Percentiles rank a stretch among this genome's conserved stretches.
These are phyloP conservation scores for Russula griseocarnosa DNA, from an alignment of 768 basidiomycete species.

Conservation along the genomic window DNA sequence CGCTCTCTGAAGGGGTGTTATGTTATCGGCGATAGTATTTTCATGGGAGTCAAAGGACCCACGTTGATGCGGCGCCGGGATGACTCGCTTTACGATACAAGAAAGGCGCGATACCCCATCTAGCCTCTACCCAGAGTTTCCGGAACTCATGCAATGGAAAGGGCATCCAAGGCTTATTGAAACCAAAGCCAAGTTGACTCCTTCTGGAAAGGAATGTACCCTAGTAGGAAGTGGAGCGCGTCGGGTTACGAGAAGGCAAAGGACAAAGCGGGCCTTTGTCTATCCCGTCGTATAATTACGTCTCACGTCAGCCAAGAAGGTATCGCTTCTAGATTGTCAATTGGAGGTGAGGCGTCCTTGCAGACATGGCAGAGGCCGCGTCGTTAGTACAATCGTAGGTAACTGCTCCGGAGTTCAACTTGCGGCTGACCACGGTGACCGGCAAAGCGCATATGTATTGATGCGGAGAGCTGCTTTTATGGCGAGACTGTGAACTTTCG, in stretches of 20 bases:
- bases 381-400: neutral
- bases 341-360: neutral
- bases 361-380: neutral
- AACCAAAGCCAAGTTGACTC: neutral
- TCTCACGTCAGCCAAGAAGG: conserved; percentile 10
- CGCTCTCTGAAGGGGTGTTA: neutral
- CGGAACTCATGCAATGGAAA: conserved; percentile 17
- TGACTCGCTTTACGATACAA: conserved; percentile 9
- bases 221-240: neutral
- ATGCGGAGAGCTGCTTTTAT: neutral
- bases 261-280: conserved; percentile 1
- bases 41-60: conserved; percentile 9
- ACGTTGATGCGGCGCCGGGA: conserved; percentile 1
- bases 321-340: conserved; percentile 13
- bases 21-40: conserved; percentile 14
- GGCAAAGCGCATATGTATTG: neutral
- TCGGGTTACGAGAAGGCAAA: conserved; percentile 14
- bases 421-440: neutral
- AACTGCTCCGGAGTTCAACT: neutral
- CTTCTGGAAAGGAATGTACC: conserved; percentile 8
- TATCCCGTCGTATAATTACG: conserved; percentile 15
- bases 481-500: neutral
- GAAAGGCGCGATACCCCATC: neutral
- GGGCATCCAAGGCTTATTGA: neutral
- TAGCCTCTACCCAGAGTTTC: neutral